These are phyloP conservation scores for Aureobasidium sp. DNA, from an alignment of 2,329 filamentous ascomycete genomes.

Conservation along the genomic window DNA sequence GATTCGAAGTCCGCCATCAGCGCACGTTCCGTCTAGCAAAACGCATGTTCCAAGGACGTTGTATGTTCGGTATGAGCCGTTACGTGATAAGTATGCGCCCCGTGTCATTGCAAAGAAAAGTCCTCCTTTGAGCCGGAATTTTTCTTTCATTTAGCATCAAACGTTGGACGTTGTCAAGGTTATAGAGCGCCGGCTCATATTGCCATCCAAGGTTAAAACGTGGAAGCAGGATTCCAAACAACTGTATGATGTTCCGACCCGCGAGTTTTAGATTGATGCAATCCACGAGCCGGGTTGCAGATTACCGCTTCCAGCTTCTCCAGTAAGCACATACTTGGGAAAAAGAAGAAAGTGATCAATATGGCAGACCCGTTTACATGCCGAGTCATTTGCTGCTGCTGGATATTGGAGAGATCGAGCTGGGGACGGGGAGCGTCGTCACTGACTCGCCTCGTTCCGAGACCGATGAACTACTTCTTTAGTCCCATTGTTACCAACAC, in stretches of 20 bases:
- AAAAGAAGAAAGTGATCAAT: background rate
- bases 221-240: background rate
- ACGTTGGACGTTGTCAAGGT: background rate
- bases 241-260: background rate
- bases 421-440: background rate
- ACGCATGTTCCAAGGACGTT: background rate
- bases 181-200: background rate
- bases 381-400: background rate
- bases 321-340: background rate
- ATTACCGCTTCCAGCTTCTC: background rate
- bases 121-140: background rate
- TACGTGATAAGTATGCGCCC: too few species aligned
- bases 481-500: background rate
- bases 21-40: background rate
- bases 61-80: background rate
- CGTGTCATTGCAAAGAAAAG: background rate
- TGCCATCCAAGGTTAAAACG: background rate
- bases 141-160: too few species aligned
- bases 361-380: background rate
- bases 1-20: background rate
- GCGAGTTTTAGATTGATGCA: background rate
- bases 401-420: background rate
- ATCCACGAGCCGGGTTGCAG: background rate
- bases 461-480: background rate
- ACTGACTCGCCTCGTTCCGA: conserved; percentile 6